Evolutionary conservation across 345 rosid species (phyloP).

Genomic region (Eucalyptus decipiens): DNA sequence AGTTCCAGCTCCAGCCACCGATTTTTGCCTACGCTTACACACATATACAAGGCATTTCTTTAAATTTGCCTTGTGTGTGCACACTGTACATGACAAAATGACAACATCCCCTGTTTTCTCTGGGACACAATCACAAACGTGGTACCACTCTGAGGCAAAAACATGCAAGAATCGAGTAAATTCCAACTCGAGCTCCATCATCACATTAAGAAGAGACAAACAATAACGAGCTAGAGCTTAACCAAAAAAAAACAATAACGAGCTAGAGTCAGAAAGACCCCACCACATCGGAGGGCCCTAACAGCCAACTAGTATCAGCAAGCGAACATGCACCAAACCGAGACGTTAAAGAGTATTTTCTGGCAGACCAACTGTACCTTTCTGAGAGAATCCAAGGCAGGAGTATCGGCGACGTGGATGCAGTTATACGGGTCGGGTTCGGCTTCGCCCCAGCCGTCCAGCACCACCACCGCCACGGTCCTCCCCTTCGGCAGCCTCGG

Average conservation of each 20-base stretch:
- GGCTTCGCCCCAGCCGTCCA: conserved; percentile 98
- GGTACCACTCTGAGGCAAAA: not conserved
- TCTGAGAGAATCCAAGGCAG: conserved; percentile 85
- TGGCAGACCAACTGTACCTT: not conserved
- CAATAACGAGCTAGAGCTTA: not conserved
- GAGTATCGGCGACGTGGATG: conserved; percentile 84
- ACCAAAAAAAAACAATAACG: not conserved
- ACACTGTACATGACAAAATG: not conserved
- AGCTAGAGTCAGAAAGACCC: not conserved
- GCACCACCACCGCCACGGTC: conserved; percentile 58
- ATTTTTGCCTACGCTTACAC: not conserved
- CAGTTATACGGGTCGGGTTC: conserved; percentile 77
- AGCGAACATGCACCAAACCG: not conserved
- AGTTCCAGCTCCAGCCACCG: not conserved
- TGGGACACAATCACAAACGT: not conserved
- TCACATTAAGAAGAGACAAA: not conserved
- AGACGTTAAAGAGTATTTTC: not conserved
- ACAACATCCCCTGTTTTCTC: not conserved
- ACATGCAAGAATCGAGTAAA: not conserved
- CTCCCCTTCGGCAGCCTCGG: conserved; percentile 71
- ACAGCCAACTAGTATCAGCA: not conserved
- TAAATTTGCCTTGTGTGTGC: not conserved
- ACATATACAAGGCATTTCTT: not conserved
- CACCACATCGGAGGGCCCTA: not conserved
- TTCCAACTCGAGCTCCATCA: not conserved